Conservation (phyloP, 2,329 filamentous ascomycete genomes). For the Nemania sp. region DNA sequence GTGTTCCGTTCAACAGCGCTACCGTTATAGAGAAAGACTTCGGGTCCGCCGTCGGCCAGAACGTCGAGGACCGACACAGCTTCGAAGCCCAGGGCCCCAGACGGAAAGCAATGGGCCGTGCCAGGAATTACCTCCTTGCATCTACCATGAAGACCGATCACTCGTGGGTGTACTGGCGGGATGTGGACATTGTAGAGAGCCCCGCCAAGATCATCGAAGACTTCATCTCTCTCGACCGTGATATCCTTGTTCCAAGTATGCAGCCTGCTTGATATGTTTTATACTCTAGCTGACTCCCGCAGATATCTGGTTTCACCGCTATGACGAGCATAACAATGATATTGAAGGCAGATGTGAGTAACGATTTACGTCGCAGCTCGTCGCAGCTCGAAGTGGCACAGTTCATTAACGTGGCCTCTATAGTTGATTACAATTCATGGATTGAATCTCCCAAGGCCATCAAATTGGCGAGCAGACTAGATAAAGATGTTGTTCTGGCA, state of each 20-base stretch:
- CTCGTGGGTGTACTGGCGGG: conserved; percentile 98
- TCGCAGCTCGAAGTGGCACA: not conserved
- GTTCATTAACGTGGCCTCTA: conserved; percentile 27
- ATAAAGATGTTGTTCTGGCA: conserved; percentile 81
- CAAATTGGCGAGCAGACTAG: conserved; percentile 70
- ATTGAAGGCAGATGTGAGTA: conserved; percentile 91
- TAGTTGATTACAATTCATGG: conserved; percentile 99
- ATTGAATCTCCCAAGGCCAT: conserved; percentile 86
- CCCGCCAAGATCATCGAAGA: conserved; percentile 88
- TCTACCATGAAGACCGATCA: conserved; percentile 88
- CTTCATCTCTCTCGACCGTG: conserved; percentile 89
- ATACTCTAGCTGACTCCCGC: conserved; percentile 22
- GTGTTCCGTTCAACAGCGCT: conserved; percentile 82
- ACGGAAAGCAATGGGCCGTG: conserved; percentile 85
- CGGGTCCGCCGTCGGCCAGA: conserved; percentile 71
- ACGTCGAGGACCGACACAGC: conserved; percentile 79
- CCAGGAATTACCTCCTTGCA: conserved; percentile 87
- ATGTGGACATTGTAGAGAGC: conserved; percentile 94
- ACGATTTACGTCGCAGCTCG: too few species aligned
- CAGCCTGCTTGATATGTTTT: conserved; percentile 22
- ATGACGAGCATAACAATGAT: conserved; percentile 70
- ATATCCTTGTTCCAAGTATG: conserved; percentile 91
- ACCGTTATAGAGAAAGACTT: conserved; percentile 92
- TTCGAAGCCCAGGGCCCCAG: conserved; percentile 88
- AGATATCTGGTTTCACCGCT: conserved; percentile 98